phyloP scores from a whole-genome alignment of 2,329 filamentous ascomycete genomes.

The Cercospora sp. region DNA sequence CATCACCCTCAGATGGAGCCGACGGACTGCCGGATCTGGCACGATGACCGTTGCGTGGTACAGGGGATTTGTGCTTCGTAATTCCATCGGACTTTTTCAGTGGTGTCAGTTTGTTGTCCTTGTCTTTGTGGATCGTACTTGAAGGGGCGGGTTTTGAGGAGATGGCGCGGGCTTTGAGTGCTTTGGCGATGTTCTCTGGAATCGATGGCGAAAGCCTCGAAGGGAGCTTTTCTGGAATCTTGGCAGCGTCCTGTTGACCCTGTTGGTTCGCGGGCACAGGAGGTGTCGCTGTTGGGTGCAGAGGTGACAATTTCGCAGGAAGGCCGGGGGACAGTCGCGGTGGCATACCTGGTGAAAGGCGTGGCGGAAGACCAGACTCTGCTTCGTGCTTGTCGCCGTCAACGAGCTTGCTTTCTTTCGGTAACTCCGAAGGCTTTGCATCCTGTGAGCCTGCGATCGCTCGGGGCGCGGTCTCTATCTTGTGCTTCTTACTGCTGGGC shows the following conservation, averaged over 20 bases:
- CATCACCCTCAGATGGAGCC: constrained; percentile 29
- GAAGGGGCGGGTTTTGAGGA: constrained; percentile 22
- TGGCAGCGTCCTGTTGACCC: neutral
- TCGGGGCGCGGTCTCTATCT: constrained; percentile 7
- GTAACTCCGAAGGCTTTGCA: neutral
- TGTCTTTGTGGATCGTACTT: constrained; percentile 25
- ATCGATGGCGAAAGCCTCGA: constrained; percentile 60
- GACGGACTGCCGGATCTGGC: constrained; percentile 34
- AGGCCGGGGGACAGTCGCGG: constrained; percentile 24
- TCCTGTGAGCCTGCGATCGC: constrained; percentile 4
- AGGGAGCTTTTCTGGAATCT: constrained; percentile 44
- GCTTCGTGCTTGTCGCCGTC: constrained; percentile 15
- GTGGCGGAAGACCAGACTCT: constrained; percentile 21
- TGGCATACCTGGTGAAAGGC: constrained; percentile 26
- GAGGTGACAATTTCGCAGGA: constrained; percentile 28
- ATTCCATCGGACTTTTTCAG: constrained; percentile 23
- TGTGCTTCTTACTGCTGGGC: constrained; percentile 19
- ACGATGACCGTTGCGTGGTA: constrained; percentile 35
- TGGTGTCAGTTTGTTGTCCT: constrained; percentile 28
- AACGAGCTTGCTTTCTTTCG: neutral
- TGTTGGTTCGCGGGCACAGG: neutral
- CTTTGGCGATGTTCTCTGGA: constrained; percentile 56
- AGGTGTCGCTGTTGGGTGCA: constrained; percentile 6
- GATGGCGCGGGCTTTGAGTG: constrained; percentile 47
- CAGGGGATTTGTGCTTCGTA: constrained; percentile 34